Evolutionary conservation across 768 basidiomycete genomes (phyloP).

Genomic region (Rhodocollybia butyracea): DNA sequence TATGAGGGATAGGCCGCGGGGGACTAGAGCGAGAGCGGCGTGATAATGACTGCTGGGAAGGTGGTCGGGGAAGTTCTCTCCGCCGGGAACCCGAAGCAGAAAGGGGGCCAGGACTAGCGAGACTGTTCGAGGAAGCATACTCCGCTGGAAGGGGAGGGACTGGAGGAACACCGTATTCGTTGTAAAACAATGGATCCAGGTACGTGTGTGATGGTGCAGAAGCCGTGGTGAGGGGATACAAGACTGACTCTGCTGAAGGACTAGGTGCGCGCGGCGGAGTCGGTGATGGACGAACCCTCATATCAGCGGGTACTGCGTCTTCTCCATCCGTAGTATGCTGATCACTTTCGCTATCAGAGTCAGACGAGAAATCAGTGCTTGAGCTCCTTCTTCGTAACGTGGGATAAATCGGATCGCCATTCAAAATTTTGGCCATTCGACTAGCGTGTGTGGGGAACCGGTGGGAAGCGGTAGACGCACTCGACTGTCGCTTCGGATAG

Average conservation of each 20-base stretch:
- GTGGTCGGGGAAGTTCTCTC: slow-evolving; percentile 15
- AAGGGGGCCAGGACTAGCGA: slow-evolving; percentile 12
- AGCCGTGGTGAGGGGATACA: slow-evolving; percentile 36
- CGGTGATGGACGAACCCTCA: slow-evolving; percentile 18
- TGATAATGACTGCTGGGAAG: slow-evolving; percentile 21
- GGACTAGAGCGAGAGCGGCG: slow-evolving; percentile 36
- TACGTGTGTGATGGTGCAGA: slow-evolving; percentile 44
- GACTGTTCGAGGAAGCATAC: slow-evolving; percentile 15
- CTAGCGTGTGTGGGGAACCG: slow-evolving; percentile 30
- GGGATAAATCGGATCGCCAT: slow-evolving; percentile 39
- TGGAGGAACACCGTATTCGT: slow-evolving; percentile 24
- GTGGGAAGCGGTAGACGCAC: slow-evolving; percentile 26
- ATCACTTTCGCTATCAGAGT: slow-evolving; percentile 28
- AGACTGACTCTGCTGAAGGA: slow-evolving; percentile 47
- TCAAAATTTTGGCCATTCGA: slow-evolving; percentile 40
- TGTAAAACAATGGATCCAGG: slow-evolving; percentile 39
- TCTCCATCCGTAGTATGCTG: slow-evolving; percentile 17
- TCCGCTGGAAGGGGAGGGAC: slow-evolving; percentile 35
- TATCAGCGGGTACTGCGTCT: slow-evolving; percentile 6
- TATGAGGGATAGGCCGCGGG: slow-evolving; percentile 19
- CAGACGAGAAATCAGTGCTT: slow-evolving; percentile 23
- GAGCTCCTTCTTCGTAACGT: slow-evolving; percentile 26
- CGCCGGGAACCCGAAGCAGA: slow-evolving; percentile 9
- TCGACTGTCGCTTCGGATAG: slow-evolving; percentile 36
- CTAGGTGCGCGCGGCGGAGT: slow-evolving; percentile 29